Percentiles rank a stretch among this genome's conserved stretches.
These are phyloP conservation scores for Amaranthus tricolor DNA, from an alignment of 179 eudicot species.

Conservation along the genomic window DNA sequence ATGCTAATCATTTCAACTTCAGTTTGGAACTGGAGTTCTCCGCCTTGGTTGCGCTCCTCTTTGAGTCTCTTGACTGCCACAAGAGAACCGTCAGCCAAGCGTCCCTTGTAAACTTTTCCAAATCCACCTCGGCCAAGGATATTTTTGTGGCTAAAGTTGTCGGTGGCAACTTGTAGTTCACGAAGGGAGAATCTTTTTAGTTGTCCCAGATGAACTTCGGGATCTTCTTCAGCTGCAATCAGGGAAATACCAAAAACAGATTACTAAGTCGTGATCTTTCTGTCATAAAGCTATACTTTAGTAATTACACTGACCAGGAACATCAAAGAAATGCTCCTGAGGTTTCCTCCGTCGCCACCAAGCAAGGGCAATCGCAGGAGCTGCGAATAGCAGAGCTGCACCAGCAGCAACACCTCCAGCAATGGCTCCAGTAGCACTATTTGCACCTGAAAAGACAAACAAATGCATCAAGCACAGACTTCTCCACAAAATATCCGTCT, in stretches of 20 bases:
- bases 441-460: constrained; percentile 24
- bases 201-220: constrained; percentile 45
- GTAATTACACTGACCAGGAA: constrained; percentile 35
- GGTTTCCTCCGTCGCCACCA: constrained; percentile 41
- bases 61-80: constrained; percentile 47
- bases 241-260: background rate
- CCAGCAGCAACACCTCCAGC: constrained; percentile 47
- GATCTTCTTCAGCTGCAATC: constrained; percentile 45
- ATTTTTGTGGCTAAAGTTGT: constrained; percentile 41
- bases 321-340: constrained; percentile 42
- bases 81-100: constrained; percentile 40
- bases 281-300: background rate
- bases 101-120: constrained; percentile 47
- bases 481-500: background rate
- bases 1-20: constrained; percentile 45
- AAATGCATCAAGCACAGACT: constrained; percentile 13
- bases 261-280: background rate
- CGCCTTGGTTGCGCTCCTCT: constrained; percentile 48
- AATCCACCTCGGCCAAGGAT: constrained; percentile 49
- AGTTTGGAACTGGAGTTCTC: constrained; percentile 44
- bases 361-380: constrained; percentile 45
- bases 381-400: constrained; percentile 40
- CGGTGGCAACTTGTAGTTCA: constrained; percentile 41
- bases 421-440: constrained; percentile 47
- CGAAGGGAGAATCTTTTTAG: constrained; percentile 41